phyloP scores from a whole-genome alignment of 345 rosid genomes.

The Aquilaria yunnanensis region DNA sequence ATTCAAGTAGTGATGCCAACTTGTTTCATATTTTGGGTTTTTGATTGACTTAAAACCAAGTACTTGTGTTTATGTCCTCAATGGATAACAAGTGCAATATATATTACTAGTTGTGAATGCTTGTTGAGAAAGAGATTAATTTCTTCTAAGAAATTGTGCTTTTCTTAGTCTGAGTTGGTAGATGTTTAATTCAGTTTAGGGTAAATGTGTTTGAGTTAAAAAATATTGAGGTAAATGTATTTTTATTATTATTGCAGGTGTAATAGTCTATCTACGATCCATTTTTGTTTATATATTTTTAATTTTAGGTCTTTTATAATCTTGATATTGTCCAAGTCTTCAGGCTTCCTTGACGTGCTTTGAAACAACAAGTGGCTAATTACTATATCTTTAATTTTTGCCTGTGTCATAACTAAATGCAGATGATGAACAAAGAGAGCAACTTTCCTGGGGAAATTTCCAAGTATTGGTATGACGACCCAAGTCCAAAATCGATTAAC shows the following conservation, averaged over 20 bases:
- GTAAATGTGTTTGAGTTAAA: constrained; percentile 74
- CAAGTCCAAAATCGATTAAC: too few relatives aligned
- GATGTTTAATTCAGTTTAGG: constrained; percentile 1
- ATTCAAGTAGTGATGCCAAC: too few relatives aligned
- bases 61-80: not conserved
- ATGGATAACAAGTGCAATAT: constrained; percentile 1
- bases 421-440: constrained; percentile 85
- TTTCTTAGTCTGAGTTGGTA: not conserved
- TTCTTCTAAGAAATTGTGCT: not conserved
- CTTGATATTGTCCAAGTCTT: not conserved
- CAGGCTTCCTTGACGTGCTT: not conserved
- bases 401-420: constrained; percentile 12
- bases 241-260: not conserved
- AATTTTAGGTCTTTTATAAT: not conserved
- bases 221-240: constrained; percentile 71
- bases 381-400: not conserved
- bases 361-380: too few relatives aligned
- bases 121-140: too few relatives aligned
- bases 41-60: not conserved
- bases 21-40: too few relatives aligned
- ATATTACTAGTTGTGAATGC: too few relatives aligned
- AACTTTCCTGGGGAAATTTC: constrained; percentile 83
- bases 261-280: too few relatives aligned
- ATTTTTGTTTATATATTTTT: not conserved
- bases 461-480: constrained; percentile 18